phyloP scores from a whole-genome alignment of 1,139 yeast genomes.

The Yamadazyma friedrichii region DNA sequence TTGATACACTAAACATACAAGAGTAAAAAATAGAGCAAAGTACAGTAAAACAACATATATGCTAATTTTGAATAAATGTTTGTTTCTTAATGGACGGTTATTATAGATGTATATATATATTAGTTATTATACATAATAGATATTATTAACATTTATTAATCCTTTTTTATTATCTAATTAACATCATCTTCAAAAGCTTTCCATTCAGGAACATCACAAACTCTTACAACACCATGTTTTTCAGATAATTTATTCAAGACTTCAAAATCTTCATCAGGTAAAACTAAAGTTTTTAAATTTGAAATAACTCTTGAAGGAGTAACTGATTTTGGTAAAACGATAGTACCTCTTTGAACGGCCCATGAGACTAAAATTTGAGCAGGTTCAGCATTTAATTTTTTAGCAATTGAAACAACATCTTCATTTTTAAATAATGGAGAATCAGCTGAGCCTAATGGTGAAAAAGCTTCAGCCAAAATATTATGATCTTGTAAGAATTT shows the following conservation, averaged over 20 bases:
- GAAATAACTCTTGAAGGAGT: constrained; percentile 33
- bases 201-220: constrained; percentile 25
- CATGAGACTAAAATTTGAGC: constrained; percentile 53
- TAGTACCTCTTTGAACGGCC: constrained; percentile 51
- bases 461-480: constrained; percentile 54
- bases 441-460: constrained; percentile 58
- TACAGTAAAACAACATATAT: no score
- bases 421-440: constrained; percentile 52
- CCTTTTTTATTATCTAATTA: no score
- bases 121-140: no score
- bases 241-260: constrained; percentile 29
- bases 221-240: constrained; percentile 31
- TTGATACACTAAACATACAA: no score
- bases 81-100: no score
- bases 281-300: constrained; percentile 30
- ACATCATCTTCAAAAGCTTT: constrained; percentile 22
- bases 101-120: no score
- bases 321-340: constrained; percentile 56
- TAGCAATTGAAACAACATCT: constrained; percentile 38
- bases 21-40: no score
- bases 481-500: constrained; percentile 41
- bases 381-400: constrained; percentile 41
- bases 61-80: no score
- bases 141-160: no score
- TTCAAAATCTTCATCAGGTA: constrained; percentile 34